Evolutionary conservation across 768 basidiomycete species (phyloP).

Genomic region (Coprinopsis marcescibilis): DNA sequence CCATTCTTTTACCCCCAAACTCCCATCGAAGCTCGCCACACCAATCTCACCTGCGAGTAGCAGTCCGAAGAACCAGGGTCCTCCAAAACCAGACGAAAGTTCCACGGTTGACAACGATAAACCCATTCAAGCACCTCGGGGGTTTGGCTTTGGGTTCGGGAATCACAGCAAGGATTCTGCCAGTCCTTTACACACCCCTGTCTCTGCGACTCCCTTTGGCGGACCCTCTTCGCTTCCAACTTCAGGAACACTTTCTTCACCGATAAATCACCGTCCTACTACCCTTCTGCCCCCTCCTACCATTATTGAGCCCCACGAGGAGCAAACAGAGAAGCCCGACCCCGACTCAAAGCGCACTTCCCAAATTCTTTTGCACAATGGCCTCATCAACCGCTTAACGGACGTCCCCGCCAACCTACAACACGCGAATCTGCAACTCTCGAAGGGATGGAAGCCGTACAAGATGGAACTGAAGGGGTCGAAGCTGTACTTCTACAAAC

Average conservation of each 20-base stretch:
- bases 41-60: slow-evolving; percentile 50
- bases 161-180: not conserved
- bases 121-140: slow-evolving; percentile 32
- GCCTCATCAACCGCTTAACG: slow-evolving; percentile 71
- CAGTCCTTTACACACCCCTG: not conserved
- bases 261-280: slow-evolving; percentile 19
- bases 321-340: slow-evolving; percentile 20
- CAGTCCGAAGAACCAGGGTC: slow-evolving; percentile 8
- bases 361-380: slow-evolving; percentile 70
- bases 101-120: slow-evolving; percentile 46
- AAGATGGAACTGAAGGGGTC: slow-evolving; percentile 81
- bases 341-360: slow-evolving; percentile 54
- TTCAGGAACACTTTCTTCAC: not conserved
- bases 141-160: slow-evolving; percentile 19
- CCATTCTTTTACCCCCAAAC: slow-evolving; percentile 65
- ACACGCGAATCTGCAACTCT: slow-evolving; percentile 22
- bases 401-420: slow-evolving; percentile 36
- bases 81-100: slow-evolving; percentile 8
- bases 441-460: slow-evolving; percentile 83
- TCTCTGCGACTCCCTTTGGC: not conserved
- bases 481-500: slow-evolving; percentile 84
- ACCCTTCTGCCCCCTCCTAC: slow-evolving; percentile 45
- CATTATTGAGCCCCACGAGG: slow-evolving; percentile 35
- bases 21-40: slow-evolving; percentile 61
- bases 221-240: slow-evolving; percentile 1